Evolutionary conservation across 805 yeast genomes (phyloP), one percentile per base, ranked within the genome.

Genomic region (Pachysolen tannophilus): DNA sequence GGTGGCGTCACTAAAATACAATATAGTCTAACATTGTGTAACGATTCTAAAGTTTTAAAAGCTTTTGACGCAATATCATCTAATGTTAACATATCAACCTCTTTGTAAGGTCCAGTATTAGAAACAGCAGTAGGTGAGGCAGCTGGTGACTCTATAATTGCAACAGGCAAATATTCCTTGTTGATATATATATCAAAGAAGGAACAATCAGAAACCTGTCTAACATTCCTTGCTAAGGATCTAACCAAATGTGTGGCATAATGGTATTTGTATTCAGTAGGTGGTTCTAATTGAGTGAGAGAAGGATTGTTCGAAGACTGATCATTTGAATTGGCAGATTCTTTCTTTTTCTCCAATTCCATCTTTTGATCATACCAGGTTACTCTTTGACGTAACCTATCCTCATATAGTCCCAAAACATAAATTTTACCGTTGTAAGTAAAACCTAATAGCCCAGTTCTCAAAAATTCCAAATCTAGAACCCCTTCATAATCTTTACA

Each of bases 361-460:
- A 58, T 46, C 40, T 63, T 61, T 39, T 69, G 74, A 43, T 78
- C 83, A 30, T 72, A 63, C 80, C 82, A 78, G 21, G 81, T 72
- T 10, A 75, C 69, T 39, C 80, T 60, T 55, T 87, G 96, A 31
- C 90, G 69, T 31, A 92, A 72, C 52, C 97, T 68, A 55, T 92
- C 98, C 48, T 92, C 98, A 43, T 87, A 85, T 26, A 85, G 63
- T 0, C 98, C 97, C 27, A 92, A 60, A 2, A 92, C 82, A 49
- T 81, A 92, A 0, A 92, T 80, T 47, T 83, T 86, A 8, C 96
- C 97, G 40, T 83, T 77, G 48, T 72, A 81, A 1, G 85, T 72
- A 55, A 92, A 92, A 0, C 99, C 99, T 32, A 92, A 65, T 14
- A 90, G 54, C 3, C 97, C 96, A 0, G 97, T 90, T 47, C 98